Evolutionary conservation across 192 early-diverging fungal species (phyloP), one percentile per base, ranked within the genome.

Genomic region (Polychytrium aggregatum): DNA sequence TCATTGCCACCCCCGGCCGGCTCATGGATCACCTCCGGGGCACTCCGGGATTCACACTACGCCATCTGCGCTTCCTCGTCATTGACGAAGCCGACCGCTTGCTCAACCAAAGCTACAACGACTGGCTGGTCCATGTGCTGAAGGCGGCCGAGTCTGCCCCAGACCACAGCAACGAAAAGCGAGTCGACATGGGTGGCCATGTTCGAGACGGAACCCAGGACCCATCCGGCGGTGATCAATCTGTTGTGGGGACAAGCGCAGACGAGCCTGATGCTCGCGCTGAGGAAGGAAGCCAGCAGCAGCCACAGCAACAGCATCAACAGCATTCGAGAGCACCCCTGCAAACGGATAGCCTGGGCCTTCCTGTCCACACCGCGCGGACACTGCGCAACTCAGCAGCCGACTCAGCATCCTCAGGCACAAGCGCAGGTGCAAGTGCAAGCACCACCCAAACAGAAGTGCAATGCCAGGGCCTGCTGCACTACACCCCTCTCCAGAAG

Each of bases 81-180:
- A 83, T 97, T 42, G 95, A 98, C 71, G 95, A 98, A 56, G 95
- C 95, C 1, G 95, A 98, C 68, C 73, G 92, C 21, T 55, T 98
- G 26, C 65, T 98, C 43, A 86, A 86, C 52, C 89, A 95, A 60
- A 83, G 81, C 44, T 92, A 86, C 59, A 82, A 93, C 49, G 93
- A 86, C 38, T 98, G 95, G 95, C 66, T 98, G 35, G 60, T 57
- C 8, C 70, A 79, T 36, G 84, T 90, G 16, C 71, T 86, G 37
- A 65, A 71, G 25, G 72, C 85, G 0, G 48, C 43, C 13, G 41
- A 46, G 41, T 39, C 20, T 26, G 26, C 26, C 7, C n/a, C n/a
- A n/a, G n/a, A n/a, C n/a, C n/a, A n/a, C n/a, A n/a, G n/a, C n/a
- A n/a, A n/a, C n/a, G n/a, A n/a, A n/a, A n/a, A n/a, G n/a, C n/a